A percentile compares a stretch with the other conserved stretches of the same genome.
These are phyloP conservation scores for Osmozyma mogii DNA, from an alignment of 805 yeast species.

Conservation along the genomic window DNA sequence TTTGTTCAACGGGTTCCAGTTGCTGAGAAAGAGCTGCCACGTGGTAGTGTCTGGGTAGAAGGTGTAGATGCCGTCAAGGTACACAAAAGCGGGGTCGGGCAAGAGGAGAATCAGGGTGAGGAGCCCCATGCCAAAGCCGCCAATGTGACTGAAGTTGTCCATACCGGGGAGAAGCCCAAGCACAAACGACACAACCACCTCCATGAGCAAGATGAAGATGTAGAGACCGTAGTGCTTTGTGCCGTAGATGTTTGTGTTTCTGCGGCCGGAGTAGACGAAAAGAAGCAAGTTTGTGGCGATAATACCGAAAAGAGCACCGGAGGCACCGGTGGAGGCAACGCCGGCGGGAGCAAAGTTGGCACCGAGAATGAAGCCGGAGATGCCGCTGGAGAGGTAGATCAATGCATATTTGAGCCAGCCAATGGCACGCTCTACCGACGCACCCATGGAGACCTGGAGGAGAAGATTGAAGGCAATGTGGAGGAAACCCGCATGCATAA, in stretches of 20 bases:
- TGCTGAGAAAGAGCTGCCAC: constrained; percentile 24
- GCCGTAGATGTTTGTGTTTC: constrained; percentile 37
- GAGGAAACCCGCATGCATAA: constrained; percentile 65
- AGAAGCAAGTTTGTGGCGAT: constrained; percentile 55
- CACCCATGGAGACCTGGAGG: constrained; percentile 55
- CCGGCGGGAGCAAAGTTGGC: constrained; percentile 65
- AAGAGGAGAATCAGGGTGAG: constrained; percentile 41
- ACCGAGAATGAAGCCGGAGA: constrained; percentile 61
- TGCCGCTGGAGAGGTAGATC: constrained; percentile 54
- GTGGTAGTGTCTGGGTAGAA: constrained; percentile 22
- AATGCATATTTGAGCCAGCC: constrained; percentile 48
- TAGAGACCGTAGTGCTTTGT: constrained; percentile 40
- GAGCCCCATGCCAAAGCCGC: constrained; percentile 62
- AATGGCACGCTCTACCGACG: constrained; percentile 47
- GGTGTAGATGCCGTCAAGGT: constrained; percentile 30
- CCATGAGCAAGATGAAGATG: constrained; percentile 42
- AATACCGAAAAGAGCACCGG: constrained; percentile 65
- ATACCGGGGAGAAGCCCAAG: constrained; percentile 66
- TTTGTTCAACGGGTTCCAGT: constrained; percentile 34
- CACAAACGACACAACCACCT: constrained; percentile 50
- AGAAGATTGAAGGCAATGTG: constrained; percentile 59
- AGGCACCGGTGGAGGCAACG: constrained; percentile 60
- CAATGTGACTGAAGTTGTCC: constrained; percentile 69
- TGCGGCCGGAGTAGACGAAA: constrained; percentile 44
- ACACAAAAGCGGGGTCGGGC: constrained; percentile 48